Base-by-base conservation (phyloP, 2,329 filamentous ascomycete species). In the Alternaria ventricosa region DNA sequence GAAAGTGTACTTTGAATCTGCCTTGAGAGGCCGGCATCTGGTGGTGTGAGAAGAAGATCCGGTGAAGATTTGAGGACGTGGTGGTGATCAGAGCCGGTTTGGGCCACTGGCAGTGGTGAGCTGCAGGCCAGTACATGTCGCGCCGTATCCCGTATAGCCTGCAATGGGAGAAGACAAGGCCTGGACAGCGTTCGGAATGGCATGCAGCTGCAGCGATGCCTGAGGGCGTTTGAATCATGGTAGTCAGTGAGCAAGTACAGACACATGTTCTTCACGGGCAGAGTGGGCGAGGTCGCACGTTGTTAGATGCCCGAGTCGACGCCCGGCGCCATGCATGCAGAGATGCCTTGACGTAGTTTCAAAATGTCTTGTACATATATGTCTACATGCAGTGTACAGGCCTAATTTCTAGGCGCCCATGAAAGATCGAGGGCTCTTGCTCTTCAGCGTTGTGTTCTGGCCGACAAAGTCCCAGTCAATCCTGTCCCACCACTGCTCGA, bases 401-500 rank as follows among this genome's bases (percentile, higher is more conserved):
- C 20, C 28, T 20, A 41, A 6, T 41, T 41, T 41, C 36, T 36
- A 41, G 36, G 36, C 36, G 36, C 36, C 36, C 36, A 41, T 41
- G 36, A 41, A 41, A 18, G 36, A 41, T 41, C 36, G 36, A 41
- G 36, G 36, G 36, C 36, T 41, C 36, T 41, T 41, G 36, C 36
- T 41, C 36, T 41, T 25, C n/a, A 69, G 54, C 9, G 64, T 68
- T n/a, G 59, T 64, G 44, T 66, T 64, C 61, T 76, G 69, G 57
- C 76, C 69, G 54, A 97, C 94, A 65, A 87, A 84, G 54, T 89
- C 83, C 96, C 96, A 99, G 82, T 99, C 89, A 70, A 99, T 90
- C 57, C 84, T 85, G 55, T 92, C 82, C 96, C 96, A 99, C 95
- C 95, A 98, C 45, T 86, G 85, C 77, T 92, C 87, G 57, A 94